phyloP scores from a whole-genome alignment of 1,284 basidiomycete species.

The Puccinia hordei region DNA sequence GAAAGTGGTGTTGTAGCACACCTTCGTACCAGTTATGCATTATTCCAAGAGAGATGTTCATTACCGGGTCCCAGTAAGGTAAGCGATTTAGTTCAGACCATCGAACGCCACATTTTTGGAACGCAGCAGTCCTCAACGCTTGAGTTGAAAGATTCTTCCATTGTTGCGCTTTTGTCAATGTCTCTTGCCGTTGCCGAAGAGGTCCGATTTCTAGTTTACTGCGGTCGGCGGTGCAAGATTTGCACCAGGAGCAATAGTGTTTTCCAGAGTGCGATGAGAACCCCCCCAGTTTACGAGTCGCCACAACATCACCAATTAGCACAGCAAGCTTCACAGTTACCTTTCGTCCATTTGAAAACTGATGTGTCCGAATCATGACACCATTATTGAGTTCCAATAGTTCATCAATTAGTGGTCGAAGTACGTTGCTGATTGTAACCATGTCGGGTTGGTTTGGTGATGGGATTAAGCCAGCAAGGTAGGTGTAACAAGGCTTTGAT shows the following conservation, averaged over 20 bases:
- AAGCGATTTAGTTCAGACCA: constrained; percentile 31
- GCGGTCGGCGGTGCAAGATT: neutral
- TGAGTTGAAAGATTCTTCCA: neutral
- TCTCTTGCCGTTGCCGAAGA: too few relatives aligned
- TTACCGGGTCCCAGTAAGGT: neutral
- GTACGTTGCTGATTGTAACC: constrained; percentile 4
- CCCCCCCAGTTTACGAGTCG: constrained; percentile 13
- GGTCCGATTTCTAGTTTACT: neutral
- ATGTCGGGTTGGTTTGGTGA: constrained; percentile 1
- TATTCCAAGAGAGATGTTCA: too few relatives aligned
- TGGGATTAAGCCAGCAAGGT: constrained; percentile 1
- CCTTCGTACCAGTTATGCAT: too few relatives aligned
- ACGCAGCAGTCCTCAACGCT: too few relatives aligned
- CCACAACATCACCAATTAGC: constrained; percentile 26
- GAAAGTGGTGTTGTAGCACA: too few relatives aligned
- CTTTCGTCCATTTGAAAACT: neutral
- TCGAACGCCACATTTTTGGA: neutral
- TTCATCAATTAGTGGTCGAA: neutral
- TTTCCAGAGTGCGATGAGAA: constrained; percentile 6
- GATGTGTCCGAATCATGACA: neutral
- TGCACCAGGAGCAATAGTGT: constrained; percentile 19
- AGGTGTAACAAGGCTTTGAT: neutral
- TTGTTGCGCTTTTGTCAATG: neutral
- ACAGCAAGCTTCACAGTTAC: neutral
- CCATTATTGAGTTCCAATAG: neutral